Percentiles rank a stretch among this genome's conserved stretches.
phyloP scores from a whole-genome alignment of 164 flowering plant species.

The Berberis vulgaris region DNA sequence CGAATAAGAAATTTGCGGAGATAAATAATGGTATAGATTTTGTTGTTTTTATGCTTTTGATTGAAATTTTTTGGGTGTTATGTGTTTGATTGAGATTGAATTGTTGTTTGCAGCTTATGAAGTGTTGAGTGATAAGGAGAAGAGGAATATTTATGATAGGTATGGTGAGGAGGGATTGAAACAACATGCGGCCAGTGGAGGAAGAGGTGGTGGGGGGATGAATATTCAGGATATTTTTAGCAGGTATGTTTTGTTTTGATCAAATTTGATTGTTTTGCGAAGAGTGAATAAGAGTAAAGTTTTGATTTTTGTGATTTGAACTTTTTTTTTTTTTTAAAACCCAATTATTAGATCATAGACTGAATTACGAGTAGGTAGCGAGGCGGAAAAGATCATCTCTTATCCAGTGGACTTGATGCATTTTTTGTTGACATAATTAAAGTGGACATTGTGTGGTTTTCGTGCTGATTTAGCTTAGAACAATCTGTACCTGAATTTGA shows the following conservation, averaged over 20 bases:
- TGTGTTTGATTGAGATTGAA: not conserved
- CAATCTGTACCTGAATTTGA: no score
- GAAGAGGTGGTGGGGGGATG: slow-evolving; percentile 74
- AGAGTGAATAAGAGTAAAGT: not conserved
- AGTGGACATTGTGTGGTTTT: no score
- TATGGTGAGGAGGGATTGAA: slow-evolving; percentile 97
- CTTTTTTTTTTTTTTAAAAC: no score
- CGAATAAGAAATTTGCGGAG: slow-evolving; percentile 84
- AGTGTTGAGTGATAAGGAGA: slow-evolving; percentile 82
- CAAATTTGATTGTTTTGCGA: not conserved
- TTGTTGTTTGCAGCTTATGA: slow-evolving; percentile 61
- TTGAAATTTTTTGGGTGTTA: not conserved
- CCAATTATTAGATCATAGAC: not conserved
- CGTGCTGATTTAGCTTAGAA: no score
- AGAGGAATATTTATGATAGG: slow-evolving; percentile 84
- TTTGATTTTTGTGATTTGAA: not conserved
- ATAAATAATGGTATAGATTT: slow-evolving; percentile 72
- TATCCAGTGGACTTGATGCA: no score
- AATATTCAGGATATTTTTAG: slow-evolving; percentile 84
- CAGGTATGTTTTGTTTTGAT: slow-evolving; percentile 34
- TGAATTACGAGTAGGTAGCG: no score
- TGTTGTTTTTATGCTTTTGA: not conserved
- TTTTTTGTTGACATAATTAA: no score
- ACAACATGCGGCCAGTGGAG: slow-evolving; percentile 86
- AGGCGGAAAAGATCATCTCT: no score